phyloP scores from a whole-genome alignment of 2,329 filamentous ascomycete species.

The Xylaria arbuscula region DNA sequence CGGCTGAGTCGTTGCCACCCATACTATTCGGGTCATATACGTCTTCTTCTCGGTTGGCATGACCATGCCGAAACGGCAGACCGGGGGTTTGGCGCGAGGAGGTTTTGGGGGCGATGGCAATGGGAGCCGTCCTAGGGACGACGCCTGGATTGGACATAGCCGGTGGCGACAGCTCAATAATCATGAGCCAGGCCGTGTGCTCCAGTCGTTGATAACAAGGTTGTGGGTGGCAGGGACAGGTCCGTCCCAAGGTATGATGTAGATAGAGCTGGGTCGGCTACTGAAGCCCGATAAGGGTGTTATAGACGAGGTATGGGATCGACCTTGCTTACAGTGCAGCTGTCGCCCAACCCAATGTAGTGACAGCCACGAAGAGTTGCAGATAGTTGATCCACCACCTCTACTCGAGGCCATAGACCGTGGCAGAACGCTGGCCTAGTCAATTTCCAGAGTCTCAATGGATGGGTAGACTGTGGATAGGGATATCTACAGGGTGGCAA shows the following conservation, averaged over 20 bases:
- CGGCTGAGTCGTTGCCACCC: slow-evolving; percentile 64
- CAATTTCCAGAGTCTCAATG: slow-evolving; percentile 12
- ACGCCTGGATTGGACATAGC: slow-evolving; percentile 65
- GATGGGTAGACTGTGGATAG: slow-evolving; percentile 28
- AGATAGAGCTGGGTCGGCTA: slow-evolving; percentile 11
- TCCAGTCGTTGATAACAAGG: slow-evolving; percentile 33
- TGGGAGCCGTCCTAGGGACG: slow-evolving; percentile 71
- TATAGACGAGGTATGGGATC: slow-evolving; percentile 22
- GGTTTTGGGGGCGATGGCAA: slow-evolving; percentile 73
- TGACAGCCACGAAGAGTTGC: slow-evolving; percentile 10
- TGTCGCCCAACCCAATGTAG: slow-evolving; percentile 18
- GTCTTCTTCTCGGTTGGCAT: slow-evolving; percentile 55
- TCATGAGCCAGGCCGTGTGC: slow-evolving; percentile 31
- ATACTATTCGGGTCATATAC: slow-evolving; percentile 60
- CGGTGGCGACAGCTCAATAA: slow-evolving; percentile 46
- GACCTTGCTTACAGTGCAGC: slow-evolving; percentile 32
- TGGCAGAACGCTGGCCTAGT: slow-evolving; percentile 21
- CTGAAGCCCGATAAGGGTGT: slow-evolving; percentile 31
- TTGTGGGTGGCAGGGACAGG: slow-evolving; percentile 39
- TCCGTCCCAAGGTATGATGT: slow-evolving; percentile 19
- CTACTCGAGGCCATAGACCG: slow-evolving; percentile 31
- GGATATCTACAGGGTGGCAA: slow-evolving; percentile 25
- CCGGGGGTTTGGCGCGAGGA: slow-evolving; percentile 56
- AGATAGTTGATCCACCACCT: slow-evolving; percentile 30
- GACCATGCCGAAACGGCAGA: slow-evolving; percentile 57